These are phyloP conservation scores for Eucalyptus cladocalyx DNA, from an alignment of 345 rosid species.

Conservation along the genomic window DNA sequence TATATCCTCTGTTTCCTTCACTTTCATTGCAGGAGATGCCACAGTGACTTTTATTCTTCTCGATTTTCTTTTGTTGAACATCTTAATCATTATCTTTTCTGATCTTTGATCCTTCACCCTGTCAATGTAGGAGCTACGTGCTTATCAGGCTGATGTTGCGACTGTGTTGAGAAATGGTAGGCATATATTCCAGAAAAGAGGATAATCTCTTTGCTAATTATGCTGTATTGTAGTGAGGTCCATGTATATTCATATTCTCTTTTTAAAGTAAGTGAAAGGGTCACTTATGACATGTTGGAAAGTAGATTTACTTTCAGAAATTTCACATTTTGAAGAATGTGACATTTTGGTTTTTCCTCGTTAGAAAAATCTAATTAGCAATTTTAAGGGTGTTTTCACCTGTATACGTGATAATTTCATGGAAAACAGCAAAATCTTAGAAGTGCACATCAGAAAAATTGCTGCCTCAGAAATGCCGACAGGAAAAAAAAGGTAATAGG, in stretches of 20 bases:
- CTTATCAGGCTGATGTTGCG: conserved; percentile 98
- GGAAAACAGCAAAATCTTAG: not conserved
- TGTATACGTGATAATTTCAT: not conserved
- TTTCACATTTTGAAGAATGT: not conserved
- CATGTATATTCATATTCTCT: not conserved
- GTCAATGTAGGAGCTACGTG: conserved; percentile 77
- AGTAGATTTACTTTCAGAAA: not conserved
- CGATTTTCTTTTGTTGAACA: not conserved
- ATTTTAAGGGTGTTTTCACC: not conserved
- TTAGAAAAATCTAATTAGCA: not conserved
- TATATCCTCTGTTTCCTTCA: not conserved
- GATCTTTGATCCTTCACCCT: not conserved
- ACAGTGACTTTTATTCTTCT: not conserved
- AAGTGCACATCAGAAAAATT: not conserved
- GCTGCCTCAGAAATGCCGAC: not conserved
- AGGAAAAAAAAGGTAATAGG: not conserved
- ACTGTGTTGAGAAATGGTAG: conserved; percentile 94
- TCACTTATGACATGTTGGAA: not conserved
- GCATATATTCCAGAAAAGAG: not conserved
- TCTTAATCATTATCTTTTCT: not conserved
- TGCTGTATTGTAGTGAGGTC: not conserved
- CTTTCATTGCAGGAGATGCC: not conserved
- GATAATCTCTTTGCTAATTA: not conserved
- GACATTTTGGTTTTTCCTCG: not conserved
- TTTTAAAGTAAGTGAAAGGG: not conserved